Conservation (phyloP, 306 rosid genomes). For the Lagenaria siceraria region DNA sequence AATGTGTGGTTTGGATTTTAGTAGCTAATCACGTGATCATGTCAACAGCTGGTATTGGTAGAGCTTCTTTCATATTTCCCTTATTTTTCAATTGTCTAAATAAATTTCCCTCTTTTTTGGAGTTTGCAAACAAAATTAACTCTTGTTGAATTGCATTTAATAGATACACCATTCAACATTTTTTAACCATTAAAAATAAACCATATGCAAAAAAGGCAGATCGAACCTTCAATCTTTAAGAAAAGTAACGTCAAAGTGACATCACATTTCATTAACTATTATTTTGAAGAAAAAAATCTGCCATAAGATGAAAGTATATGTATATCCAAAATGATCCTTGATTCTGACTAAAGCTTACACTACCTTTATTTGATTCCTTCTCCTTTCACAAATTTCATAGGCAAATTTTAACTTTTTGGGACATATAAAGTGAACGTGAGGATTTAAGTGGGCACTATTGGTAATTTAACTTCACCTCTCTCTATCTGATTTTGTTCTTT, state of each 20-base stretch:
- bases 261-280: background rate
- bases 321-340: conserved; percentile 16
- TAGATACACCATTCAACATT: background rate
- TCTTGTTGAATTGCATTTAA: background rate
- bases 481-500: background rate
- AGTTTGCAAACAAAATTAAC: background rate
- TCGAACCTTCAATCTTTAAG: too few relatives aligned
- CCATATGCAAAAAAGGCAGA: background rate
- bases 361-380: conserved; percentile 19
- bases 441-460: background rate
- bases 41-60: background rate
- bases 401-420: conserved; percentile 19
- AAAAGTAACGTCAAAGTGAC: background rate
- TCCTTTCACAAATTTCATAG: conserved; percentile 11
- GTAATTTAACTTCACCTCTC: background rate
- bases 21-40: background rate
- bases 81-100: background rate
- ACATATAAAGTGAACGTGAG: conserved; percentile 2
- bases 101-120: background rate
- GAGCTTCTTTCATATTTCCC: background rate
- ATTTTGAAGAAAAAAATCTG: background rate
- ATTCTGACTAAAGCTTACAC: conserved; percentile 17
- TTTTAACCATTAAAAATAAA: background rate
- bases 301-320: conserved; percentile 12
- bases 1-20: background rate